Evolutionary conservation across 768 basidiomycete species (phyloP), one percentile per base, ranked within the genome.

Genomic region (Lactifluus subvellereus): DNA sequence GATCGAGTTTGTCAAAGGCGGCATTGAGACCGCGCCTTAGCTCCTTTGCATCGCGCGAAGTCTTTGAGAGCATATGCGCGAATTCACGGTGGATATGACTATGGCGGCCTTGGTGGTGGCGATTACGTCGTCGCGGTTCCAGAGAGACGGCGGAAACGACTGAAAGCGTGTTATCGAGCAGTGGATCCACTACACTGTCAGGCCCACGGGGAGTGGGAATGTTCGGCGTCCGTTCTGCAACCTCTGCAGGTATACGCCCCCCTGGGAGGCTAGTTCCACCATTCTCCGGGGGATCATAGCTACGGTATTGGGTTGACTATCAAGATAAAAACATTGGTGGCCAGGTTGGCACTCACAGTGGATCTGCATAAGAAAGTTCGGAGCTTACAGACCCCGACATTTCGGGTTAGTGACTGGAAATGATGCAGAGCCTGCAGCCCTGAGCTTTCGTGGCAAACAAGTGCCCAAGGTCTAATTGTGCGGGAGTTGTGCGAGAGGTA

Each of bases 1-100:
- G 62, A 57, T 80, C 77, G 48, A 80, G 71, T 48, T 69, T 68
- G 9, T 75, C 72, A 6, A 73, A 68, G 9, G 74, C 71, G 9
- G 68, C 43, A 42, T 60, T 63, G 11, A 75, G 69, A 47, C 71
- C 65, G 32, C 66, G 69, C 13, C 70, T 70, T 35, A 69, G 66
- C 33, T 73, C 70, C 57, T 72, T 72, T 33, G 67, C 54, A n/a
- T 68, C 67, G 43, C 64, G 64, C 42, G 65, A 61, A 30, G 64
- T 50, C 37, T 66, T 45, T 8, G 67, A 62, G 38, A 67, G 54
- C 56, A 67, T 66, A 14, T 61, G 67, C 40, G 66, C 52, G 38
- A 67, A 51, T 47, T 67, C 67, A 52, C 59, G 65, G 50, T 62
- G 65, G 27, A 61, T 13, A 54, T 62, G 60, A 18, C 65, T 60